These are phyloP conservation scores for Globisporangium canariense DNA, from an alignment of 352 stramenopile genomes.

Conservation along the genomic window DNA sequence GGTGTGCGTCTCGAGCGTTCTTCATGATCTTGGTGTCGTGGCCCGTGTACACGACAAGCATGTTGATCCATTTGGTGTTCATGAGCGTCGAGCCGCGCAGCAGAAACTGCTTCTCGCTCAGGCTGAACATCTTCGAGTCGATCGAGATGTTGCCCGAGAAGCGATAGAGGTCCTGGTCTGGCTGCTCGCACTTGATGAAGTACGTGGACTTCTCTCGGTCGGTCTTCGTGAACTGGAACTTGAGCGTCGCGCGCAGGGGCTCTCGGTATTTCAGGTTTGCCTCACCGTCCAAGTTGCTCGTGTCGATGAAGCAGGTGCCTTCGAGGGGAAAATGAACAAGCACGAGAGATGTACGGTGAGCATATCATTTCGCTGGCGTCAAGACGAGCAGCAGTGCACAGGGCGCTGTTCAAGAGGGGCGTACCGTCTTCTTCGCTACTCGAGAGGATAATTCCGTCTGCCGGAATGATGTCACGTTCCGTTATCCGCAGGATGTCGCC, in stretches of 20 bases:
- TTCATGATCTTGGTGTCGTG: conserved; percentile 92
- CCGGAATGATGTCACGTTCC: conserved; percentile 87
- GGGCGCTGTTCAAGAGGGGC: neutral
- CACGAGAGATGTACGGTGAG: neutral
- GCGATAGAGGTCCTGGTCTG: conserved; percentile 73
- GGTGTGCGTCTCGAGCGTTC: conserved; percentile 72
- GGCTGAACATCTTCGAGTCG: conserved; percentile 49
- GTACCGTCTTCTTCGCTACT: conserved; percentile 78
- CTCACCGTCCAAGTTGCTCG: conserved; percentile 79
- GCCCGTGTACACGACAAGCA: conserved; percentile 76
- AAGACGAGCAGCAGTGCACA: neutral
- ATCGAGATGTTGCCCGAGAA: conserved; percentile 73
- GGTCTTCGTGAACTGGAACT: conserved; percentile 25
- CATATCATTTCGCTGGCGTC: neutral
- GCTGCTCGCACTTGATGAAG: conserved; percentile 75
- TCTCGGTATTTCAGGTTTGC: conserved; percentile 73
- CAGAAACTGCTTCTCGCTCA: conserved; percentile 79
- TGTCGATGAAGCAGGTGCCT: conserved; percentile 81
- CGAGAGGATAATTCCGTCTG: conserved; percentile 89
- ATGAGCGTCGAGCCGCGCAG: conserved; percentile 68
- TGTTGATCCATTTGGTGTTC: conserved; percentile 75
- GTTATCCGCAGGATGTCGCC: conserved; percentile 85
- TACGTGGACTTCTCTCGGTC: conserved; percentile 46
- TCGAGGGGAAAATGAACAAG: conserved; percentile 8
- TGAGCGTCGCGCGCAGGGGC: conserved; percentile 34